Evolutionary conservation across 495 filamentous ascomycete genomes (phyloP).

Genomic region (Penicillium canescens): DNA sequence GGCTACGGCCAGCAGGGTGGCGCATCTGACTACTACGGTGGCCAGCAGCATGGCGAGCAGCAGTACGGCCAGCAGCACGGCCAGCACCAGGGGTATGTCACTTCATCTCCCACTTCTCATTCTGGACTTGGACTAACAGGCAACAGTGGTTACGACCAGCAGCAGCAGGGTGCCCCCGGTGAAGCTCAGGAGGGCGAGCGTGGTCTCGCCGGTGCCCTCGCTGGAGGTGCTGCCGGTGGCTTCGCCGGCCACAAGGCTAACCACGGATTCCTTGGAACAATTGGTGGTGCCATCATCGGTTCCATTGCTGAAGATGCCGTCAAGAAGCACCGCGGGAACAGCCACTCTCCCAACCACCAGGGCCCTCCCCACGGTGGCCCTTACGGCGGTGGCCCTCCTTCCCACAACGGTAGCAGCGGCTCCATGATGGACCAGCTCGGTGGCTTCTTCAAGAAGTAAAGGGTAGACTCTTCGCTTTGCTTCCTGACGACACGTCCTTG

Average conservation of each 20-base stretch:
- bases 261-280: conserved; percentile 51
- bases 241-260: conserved; percentile 52
- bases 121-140: conserved; percentile 8
- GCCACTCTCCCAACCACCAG: conserved; percentile 10
- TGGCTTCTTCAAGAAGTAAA: conserved; percentile 47
- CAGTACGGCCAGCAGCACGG: conserved; percentile 31
- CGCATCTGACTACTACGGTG: conserved; percentile 34
- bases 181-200: conserved; percentile 49
- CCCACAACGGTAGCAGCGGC: conserved; percentile 22
- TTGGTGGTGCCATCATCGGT: conserved; percentile 51
- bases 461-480: conserved; percentile 3
- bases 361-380: conserved; percentile 21
- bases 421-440: conserved; percentile 44
- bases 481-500: conserved; percentile 20
- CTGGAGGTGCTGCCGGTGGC: conserved; percentile 47
- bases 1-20: conserved; percentile 19
- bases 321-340: conserved; percentile 43
- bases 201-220: conserved; percentile 47
- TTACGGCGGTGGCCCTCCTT: conserved; percentile 18
- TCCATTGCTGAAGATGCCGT: conserved; percentile 46
- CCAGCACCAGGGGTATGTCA: conserved; percentile 26
- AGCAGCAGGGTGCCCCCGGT: conserved; percentile 33
- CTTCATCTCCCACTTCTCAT: not conserved
- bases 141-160: conserved; percentile 24
- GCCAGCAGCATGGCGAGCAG: conserved; percentile 27